These are phyloP conservation scores for Yamadazyma conglobata DNA, from an alignment of 1,139 yeast species.

Conservation along the genomic window DNA sequence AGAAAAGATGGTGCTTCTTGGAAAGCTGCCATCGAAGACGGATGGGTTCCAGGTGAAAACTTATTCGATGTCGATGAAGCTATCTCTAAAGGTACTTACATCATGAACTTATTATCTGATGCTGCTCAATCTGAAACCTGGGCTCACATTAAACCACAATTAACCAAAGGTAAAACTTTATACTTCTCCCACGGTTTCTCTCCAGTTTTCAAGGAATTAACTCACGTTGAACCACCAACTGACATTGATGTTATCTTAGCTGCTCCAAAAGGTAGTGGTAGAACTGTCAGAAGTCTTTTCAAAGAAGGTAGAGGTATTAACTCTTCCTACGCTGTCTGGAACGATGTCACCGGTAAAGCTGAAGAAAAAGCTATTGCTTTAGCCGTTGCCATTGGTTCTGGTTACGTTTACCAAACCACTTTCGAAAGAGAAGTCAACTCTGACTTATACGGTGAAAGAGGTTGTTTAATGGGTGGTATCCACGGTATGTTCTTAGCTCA, in stretches of 20 bases:
- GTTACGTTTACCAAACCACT: slow-evolving; percentile 99
- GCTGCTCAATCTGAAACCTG: slow-evolving; percentile 99
- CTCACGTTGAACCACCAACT: slow-evolving; percentile 92
- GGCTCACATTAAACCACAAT: slow-evolving; percentile 78
- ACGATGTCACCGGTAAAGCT: slow-evolving; percentile 98
- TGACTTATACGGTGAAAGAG: slow-evolving; percentile 99
- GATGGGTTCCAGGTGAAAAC: slow-evolving; percentile 99
- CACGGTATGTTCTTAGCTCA: slow-evolving; percentile 99
- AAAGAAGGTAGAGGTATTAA: slow-evolving; percentile 99
- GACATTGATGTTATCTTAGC: slow-evolving; percentile 96
- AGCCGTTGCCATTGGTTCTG: slow-evolving; percentile 99
- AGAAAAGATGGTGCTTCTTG: slow-evolving; percentile 98
- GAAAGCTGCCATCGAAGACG: slow-evolving; percentile 99
- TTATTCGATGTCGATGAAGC: slow-evolving; percentile 94
- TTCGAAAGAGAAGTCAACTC: slow-evolving; percentile 99
- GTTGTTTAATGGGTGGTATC: slow-evolving; percentile 99
- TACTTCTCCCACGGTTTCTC: slow-evolving; percentile 99
- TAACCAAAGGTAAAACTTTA: slow-evolving; percentile 95
- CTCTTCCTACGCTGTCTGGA: slow-evolving; percentile 99
- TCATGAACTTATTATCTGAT: slow-evolving; percentile 97
- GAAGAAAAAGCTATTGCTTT: slow-evolving; percentile 98
- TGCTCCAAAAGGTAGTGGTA: slow-evolving; percentile 99
- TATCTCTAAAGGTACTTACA: slow-evolving; percentile 81
- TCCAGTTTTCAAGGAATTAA: slow-evolving; percentile 96
- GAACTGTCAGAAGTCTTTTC: slow-evolving; percentile 98